These are phyloP conservation scores for Sporothrix schenckii DNA, from an alignment of 2,329 filamentous ascomycete genomes.

Conservation along the genomic window DNA sequence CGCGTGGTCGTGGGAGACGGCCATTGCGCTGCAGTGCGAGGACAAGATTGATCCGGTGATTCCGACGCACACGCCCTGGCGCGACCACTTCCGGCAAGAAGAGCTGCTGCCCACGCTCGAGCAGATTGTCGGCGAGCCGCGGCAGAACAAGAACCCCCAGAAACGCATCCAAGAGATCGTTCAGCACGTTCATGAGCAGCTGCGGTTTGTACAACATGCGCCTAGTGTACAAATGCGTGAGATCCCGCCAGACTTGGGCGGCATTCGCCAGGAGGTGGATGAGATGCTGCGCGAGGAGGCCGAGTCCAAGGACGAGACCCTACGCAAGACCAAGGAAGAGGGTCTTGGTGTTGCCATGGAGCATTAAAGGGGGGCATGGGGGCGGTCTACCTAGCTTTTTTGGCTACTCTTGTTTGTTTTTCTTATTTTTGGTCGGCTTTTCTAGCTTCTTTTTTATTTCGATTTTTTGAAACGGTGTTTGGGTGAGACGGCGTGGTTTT, in stretches of 20 bases:
- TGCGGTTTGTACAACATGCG: conserved; percentile 80
- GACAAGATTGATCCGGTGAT: conserved; percentile 72
- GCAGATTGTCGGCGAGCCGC: conserved; percentile 66
- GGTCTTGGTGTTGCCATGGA: conserved; percentile 63
- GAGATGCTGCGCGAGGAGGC: conserved; percentile 66
- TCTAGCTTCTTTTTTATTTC: background rate
- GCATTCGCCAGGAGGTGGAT: conserved; percentile 70
- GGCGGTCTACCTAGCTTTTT: background rate
- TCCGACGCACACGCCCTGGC: conserved; percentile 79
- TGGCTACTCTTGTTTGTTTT: background rate
- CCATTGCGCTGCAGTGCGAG: conserved; percentile 77
- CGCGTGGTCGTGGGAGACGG: conserved; percentile 95
- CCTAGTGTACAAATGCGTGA: conserved; percentile 84
- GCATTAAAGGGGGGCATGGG: conserved; percentile 22
- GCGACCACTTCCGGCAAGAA: conserved; percentile 84
- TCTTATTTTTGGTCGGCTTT: background rate
- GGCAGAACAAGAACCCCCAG: conserved; percentile 76
- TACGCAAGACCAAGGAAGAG: conserved; percentile 59
- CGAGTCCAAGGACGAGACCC: conserved; percentile 59
- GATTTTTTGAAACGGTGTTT: conserved; percentile 5
- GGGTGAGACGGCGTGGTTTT: conserved; percentile 17
- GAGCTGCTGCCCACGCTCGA: conserved; percentile 87
- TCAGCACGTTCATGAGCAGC: conserved; percentile 77
- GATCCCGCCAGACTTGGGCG: conserved; percentile 75
- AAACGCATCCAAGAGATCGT: conserved; percentile 77